Conservation (phyloP, 441 rosid genomes). For the Populus hybrid region DNA sequence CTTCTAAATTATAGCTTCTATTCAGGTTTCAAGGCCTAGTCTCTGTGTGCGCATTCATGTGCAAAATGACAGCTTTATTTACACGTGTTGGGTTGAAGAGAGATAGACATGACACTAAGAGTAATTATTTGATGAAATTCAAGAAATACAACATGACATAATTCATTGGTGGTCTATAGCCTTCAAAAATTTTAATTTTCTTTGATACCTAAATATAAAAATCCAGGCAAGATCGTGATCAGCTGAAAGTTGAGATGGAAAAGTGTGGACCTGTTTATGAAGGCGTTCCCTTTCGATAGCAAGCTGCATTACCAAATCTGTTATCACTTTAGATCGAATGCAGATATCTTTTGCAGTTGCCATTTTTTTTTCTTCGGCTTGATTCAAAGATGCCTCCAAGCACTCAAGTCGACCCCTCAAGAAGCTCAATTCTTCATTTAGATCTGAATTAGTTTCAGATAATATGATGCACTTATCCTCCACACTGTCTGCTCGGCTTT, state of each 20-base stretch:
- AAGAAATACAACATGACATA: not conserved
- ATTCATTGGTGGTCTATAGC: not conserved
- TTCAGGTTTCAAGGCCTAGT: not conserved
- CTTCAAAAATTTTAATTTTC: not conserved
- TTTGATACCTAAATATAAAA: not conserved
- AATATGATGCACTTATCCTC: slow-evolving; percentile 73
- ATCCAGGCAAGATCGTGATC: not conserved
- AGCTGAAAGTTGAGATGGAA: not conserved
- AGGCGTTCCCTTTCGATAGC: slow-evolving; percentile 87
- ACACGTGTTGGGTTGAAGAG: not conserved
- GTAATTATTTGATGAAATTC: not conserved
- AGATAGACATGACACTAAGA: not conserved
- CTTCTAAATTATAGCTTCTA: not conserved
- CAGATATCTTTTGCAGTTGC: slow-evolving; percentile 66
- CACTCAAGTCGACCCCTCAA: slow-evolving; percentile 62
- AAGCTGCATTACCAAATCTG: slow-evolving; percentile 70
- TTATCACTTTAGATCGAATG: slow-evolving; percentile 61
- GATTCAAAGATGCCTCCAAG: slow-evolving; percentile 62
- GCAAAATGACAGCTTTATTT: not conserved
- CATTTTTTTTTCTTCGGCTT: slow-evolving; percentile 68
- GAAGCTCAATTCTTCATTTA: slow-evolving; percentile 61
- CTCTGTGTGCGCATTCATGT: not conserved
- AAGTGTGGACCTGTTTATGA: slow-evolving; percentile 63
- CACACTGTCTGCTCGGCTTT: slow-evolving; percentile 64
- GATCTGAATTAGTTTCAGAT: slow-evolving; percentile 76